Percentiles rank a stretch among this genome's conserved stretches.
Conservation (phyloP, 805 yeast genomes). For the Candida verbasci region DNA sequence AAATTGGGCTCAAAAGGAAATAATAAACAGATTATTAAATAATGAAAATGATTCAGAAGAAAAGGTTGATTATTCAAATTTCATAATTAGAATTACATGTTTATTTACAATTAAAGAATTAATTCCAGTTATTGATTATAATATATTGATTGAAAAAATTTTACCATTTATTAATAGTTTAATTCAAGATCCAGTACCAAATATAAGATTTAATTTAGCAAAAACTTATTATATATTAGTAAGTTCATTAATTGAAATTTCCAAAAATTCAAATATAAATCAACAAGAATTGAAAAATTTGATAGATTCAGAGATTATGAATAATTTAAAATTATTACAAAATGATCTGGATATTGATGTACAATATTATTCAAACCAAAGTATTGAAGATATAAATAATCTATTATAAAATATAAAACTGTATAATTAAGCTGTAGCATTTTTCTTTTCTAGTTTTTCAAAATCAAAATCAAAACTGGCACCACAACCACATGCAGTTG, state of each 20-base stretch:
- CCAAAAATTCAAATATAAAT: constrained; percentile 9
- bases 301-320: constrained; percentile 47
- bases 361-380: constrained; percentile 73
- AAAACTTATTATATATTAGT: constrained; percentile 67
- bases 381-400: constrained; percentile 27
- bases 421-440: background rate
- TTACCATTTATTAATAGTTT: constrained; percentile 76
- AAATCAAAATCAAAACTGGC: constrained; percentile 45
- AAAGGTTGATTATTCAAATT: constrained; percentile 57
- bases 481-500: constrained; percentile 44
- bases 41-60: constrained; percentile 20
- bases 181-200: constrained; percentile 81
- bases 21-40: constrained; percentile 66
- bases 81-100: constrained; percentile 88
- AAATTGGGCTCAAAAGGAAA: constrained; percentile 85
- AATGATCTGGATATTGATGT: constrained; percentile 86
- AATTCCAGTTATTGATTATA: constrained; percentile 61
- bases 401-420: constrained; percentile 6
- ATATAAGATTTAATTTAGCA: constrained; percentile 92
- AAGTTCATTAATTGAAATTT: constrained; percentile 39
- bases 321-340: constrained; percentile 59
- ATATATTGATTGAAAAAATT: constrained; percentile 57
- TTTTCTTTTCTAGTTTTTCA: constrained; percentile 15
- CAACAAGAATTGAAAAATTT: constrained; percentile 20
- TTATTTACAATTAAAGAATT: constrained; percentile 82